phyloP scores from a whole-genome alignment of 2,329 filamentous ascomycete genomes.

The Fusarium udum region DNA sequence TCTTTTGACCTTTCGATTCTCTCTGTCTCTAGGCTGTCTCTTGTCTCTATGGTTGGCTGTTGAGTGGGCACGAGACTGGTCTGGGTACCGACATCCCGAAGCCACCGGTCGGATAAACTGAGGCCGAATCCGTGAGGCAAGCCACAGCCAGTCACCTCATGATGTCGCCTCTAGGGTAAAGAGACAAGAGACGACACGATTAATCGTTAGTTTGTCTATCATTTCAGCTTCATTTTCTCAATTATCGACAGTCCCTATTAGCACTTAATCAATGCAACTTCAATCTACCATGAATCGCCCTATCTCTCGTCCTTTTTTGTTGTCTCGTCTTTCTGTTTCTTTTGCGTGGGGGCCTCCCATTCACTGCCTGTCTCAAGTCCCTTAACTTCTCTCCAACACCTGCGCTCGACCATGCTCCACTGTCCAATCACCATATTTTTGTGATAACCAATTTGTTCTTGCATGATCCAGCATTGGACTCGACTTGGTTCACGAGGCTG shows the following conservation, averaged over 20 bases:
- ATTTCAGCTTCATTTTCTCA: not conserved
- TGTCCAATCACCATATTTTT: conserved; percentile 25
- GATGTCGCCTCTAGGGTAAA: not conserved
- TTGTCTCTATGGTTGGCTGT: conserved; percentile 24
- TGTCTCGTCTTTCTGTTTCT: not conserved
- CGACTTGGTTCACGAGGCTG: not conserved
- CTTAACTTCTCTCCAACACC: not conserved
- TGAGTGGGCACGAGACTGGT: conserved; percentile 11
- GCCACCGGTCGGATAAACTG: conserved; percentile 21
- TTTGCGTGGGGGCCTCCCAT: not conserved
- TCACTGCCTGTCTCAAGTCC: conserved; percentile 22
- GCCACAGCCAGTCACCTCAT: not conserved
- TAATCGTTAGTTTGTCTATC: not conserved
- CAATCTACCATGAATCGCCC: not conserved
- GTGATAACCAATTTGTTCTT: conserved; percentile 17
- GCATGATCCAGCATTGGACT: not conserved
- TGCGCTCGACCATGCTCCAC: not conserved
- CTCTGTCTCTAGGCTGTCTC: not conserved
- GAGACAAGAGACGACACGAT: not conserved
- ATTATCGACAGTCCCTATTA: not conserved
- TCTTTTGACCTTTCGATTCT: conserved; percentile 6
- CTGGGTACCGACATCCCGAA: conserved; percentile 11
- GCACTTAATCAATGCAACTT: not conserved
- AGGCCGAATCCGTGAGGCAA: conserved; percentile 2
- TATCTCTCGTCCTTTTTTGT: not conserved